A percentile compares a stretch with the other conserved stretches of the same genome.
Conservation (phyloP, 768 basidiomycete species). For the Galerina sulciceps region DNA sequence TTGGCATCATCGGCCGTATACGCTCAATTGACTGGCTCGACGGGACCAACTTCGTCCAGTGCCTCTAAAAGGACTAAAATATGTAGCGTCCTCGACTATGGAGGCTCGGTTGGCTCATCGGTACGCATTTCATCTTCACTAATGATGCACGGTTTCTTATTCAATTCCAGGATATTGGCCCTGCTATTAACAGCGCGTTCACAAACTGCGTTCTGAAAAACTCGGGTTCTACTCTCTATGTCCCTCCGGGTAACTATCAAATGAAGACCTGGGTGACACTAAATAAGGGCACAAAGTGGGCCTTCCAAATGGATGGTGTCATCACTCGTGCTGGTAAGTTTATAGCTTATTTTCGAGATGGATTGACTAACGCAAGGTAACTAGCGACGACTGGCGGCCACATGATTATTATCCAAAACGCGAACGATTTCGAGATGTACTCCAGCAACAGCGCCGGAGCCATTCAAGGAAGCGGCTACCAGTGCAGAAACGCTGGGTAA, state of each 20-base stretch:
- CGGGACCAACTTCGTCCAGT: not conserved
- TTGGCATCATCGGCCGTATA: not conserved
- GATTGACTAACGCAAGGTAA: not conserved
- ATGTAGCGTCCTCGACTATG: constrained; percentile 2
- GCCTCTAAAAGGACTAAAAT: not conserved
- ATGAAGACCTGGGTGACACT: constrained; percentile 2
- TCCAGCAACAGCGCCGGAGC: constrained; percentile 1
- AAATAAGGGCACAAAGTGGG: not conserved
- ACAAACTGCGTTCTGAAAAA: not conserved
- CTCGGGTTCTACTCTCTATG: not conserved
- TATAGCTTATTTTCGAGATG: not conserved
- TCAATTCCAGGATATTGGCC: not conserved
- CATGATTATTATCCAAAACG: constrained; percentile 1
- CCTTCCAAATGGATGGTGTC: constrained; percentile 1
- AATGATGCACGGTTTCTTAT: not conserved
- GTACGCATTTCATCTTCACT: not conserved
- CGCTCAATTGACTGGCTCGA: not conserved
- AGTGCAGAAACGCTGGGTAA: constrained; percentile 3
- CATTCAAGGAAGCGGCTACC: constrained; percentile 1
- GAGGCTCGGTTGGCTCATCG: not conserved
- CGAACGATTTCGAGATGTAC: constrained; percentile 3
- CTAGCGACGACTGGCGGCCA: not conserved
- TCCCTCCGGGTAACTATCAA: constrained; percentile 1
- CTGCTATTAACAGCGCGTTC: not conserved
- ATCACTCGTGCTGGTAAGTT: not conserved